phyloP scores from a whole-genome alignment of 2,329 filamentous ascomycete genomes.

The Alternaria alternata region DNA sequence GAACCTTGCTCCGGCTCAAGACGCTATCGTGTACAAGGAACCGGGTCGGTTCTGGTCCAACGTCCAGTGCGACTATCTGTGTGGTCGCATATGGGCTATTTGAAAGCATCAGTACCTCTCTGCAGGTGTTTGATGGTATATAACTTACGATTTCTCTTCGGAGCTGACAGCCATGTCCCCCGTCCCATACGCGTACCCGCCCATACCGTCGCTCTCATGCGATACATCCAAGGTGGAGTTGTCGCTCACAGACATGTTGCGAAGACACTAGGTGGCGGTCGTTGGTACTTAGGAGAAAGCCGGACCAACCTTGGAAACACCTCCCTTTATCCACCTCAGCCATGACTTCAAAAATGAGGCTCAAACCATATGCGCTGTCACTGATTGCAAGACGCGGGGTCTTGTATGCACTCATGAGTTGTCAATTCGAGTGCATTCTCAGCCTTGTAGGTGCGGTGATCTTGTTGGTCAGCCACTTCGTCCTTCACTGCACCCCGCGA shows the following conservation, averaged over 20 bases:
- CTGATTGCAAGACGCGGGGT: not conserved
- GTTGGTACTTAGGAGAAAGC: not conserved
- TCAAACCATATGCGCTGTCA: slow-evolving; percentile 5
- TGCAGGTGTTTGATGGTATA: rapidly evolving
- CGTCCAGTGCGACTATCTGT: slow-evolving; percentile 28
- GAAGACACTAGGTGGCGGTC: no score
- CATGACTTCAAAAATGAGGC: not conserved
- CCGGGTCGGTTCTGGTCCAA: slow-evolving; percentile 26
- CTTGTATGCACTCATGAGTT: slow-evolving; percentile 10
- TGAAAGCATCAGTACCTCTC: not conserved
- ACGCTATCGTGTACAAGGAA: slow-evolving; percentile 37
- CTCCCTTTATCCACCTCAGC: not conserved
- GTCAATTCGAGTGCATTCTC: slow-evolving; percentile 3
- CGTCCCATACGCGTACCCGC: not conserved
- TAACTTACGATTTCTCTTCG: slow-evolving; percentile 10
- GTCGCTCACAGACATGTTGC: slow-evolving; percentile 5
- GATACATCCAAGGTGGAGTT: not conserved
- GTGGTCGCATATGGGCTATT: slow-evolving; percentile 32
- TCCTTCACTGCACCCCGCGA: slow-evolving; percentile 8
- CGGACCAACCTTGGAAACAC: not conserved
- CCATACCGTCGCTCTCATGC: not conserved
- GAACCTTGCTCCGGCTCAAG: slow-evolving; percentile 32
- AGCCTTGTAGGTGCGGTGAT: slow-evolving; percentile 1
- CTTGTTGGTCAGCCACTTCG: slow-evolving; percentile 4
- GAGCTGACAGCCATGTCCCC: slow-evolving; percentile 4